Percentiles rank a stretch among this genome's conserved stretches.
phyloP scores from a whole-genome alignment of 1,284 basidiomycete genomes.

The Cystobasidium sp. region DNA sequence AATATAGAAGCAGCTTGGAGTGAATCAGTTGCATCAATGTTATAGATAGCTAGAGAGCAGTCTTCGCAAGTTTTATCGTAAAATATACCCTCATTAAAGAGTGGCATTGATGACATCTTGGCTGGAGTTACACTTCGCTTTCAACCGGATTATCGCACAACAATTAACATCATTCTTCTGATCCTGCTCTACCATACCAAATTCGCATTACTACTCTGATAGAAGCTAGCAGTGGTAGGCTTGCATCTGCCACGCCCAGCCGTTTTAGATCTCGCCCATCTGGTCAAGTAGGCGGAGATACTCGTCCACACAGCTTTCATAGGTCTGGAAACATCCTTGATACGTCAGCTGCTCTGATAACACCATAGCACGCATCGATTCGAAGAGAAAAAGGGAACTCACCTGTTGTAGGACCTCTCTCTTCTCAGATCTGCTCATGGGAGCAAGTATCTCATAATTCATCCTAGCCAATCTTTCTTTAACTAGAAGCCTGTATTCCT shows the following conservation, averaged over 20 bases:
- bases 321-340: conserved; percentile 20
- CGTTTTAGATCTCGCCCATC: conserved; percentile 30
- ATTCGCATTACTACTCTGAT: no score
- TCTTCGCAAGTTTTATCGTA: no score
- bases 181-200: no score
- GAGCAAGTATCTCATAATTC: conserved; percentile 68
- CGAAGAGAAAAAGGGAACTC: not conserved
- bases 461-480: conserved; percentile 92
- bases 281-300: conserved; percentile 39
- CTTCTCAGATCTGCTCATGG: conserved; percentile 28
- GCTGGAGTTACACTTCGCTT: no score
- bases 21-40: no score
- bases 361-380: not conserved
- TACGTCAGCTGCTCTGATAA: not conserved
- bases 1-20: not conserved
- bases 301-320: conserved; percentile 32
- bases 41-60: no score
- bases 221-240: no score
- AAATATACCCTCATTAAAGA: no score
- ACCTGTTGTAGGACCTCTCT: conserved; percentile 36
- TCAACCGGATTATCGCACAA: no score
- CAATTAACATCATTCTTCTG: no score
- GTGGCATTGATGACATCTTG: no score
- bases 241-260: not conserved
- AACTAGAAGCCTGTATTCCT: conserved; percentile 60